Percentiles rank a stretch among this genome's conserved stretches.
phyloP scores from a whole-genome alignment of 2,329 filamentous ascomycete species.

The Gaeumannomyces sp. region DNA sequence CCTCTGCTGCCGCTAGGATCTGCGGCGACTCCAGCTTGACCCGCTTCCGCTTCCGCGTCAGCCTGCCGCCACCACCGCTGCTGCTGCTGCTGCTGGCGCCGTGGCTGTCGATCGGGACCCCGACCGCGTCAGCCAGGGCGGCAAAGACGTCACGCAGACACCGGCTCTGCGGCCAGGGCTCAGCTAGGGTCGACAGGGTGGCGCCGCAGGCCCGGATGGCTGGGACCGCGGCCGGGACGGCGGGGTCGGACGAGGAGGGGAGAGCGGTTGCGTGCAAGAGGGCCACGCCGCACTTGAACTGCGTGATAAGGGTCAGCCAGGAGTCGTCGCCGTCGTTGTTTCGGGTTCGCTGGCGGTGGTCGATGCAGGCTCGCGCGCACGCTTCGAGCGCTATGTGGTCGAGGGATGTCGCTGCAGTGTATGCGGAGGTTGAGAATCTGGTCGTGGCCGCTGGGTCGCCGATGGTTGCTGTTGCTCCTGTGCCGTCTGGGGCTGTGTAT shows the following conservation, averaged over 20 bases:
- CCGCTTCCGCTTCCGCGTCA: slow-evolving; percentile 1
- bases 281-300: slow-evolving; percentile 29
- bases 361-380: neutral
- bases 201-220: slow-evolving; percentile 29
- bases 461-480: too few species aligned
- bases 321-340: slow-evolving; percentile 11
- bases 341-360: neutral
- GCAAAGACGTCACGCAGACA: slow-evolving; percentile 29
- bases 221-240: slow-evolving; percentile 25
- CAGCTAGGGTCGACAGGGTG: slow-evolving; percentile 28
- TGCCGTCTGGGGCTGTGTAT: neutral
- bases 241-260: slow-evolving; percentile 25
- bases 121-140: slow-evolving; percentile 22
- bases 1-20: too few species aligned
- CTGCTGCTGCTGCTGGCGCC: neutral
- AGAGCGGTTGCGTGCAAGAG: slow-evolving; percentile 28
- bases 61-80: neutral
- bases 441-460: too few species aligned
- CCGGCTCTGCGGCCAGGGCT: slow-evolving; percentile 29
- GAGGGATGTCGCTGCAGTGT: too few species aligned
- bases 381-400: neutral
- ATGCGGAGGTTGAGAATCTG: too few species aligned
- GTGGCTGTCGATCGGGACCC: slow-evolving; percentile 4
- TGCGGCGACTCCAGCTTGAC: too few species aligned
- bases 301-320: slow-evolving; percentile 23